A percentile compares a stretch with the other conserved stretches of the same genome.
These are phyloP conservation scores for Cercophora samala DNA, from an alignment of 495 filamentous ascomycete genomes.

Conservation along the genomic window DNA sequence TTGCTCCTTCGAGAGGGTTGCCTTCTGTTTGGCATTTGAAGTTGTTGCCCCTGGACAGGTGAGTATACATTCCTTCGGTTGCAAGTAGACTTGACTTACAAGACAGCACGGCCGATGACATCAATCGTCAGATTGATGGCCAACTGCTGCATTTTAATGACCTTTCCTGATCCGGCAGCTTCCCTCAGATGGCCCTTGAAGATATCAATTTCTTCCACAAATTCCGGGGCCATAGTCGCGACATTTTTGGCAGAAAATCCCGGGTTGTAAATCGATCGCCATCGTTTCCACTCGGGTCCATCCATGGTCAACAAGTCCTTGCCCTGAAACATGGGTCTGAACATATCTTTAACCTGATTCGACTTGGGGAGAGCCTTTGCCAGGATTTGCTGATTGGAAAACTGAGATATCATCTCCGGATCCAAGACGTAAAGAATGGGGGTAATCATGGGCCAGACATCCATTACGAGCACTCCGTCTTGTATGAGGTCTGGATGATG, in stretches of 20 bases:
- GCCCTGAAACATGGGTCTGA: constrained; percentile 35
- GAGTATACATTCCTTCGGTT: too few relatives aligned
- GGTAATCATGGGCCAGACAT: neutral
- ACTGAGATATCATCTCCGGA: neutral
- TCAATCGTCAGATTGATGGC: neutral
- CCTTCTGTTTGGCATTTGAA: neutral
- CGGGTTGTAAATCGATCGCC: constrained; percentile 44
- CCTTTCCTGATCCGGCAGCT: constrained; percentile 30
- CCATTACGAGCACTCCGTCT: neutral
- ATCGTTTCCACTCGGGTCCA: constrained; percentile 42
- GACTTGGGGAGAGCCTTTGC: too few relatives aligned
- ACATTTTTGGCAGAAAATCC: constrained; percentile 45
- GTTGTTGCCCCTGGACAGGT: too few relatives aligned
- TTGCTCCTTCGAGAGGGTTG: neutral
- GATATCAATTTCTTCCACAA: constrained; percentile 40
- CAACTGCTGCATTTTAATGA: constrained; percentile 35
- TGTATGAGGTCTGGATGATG: neutral
- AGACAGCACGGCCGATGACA: neutral
- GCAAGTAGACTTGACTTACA: neutral
- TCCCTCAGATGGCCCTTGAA: constrained; percentile 35
- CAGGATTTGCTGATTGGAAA: neutral
- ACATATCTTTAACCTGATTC: neutral
- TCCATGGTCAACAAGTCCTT: constrained; percentile 37
- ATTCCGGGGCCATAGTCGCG: constrained; percentile 37
- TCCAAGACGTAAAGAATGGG: neutral